phyloP scores from a whole-genome alignment of 2,329 filamentous ascomycete species.

The Xylariales sp. region DNA sequence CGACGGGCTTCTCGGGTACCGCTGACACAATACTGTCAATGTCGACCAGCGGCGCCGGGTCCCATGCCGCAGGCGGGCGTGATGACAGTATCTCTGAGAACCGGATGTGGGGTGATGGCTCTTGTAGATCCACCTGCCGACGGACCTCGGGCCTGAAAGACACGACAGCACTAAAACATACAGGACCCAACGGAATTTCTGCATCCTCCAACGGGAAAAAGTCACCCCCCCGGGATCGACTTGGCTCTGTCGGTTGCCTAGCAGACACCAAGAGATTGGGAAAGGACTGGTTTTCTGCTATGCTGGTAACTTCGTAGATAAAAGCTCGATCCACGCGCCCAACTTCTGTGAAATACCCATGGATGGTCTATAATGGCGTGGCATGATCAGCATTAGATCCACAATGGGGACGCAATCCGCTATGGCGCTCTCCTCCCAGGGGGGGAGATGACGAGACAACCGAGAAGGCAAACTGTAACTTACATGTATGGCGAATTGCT shows the following conservation, averaged over 20 bases:
- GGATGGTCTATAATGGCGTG: slow-evolving; percentile 39
- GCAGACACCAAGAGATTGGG: slow-evolving; percentile 44
- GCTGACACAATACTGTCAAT: slow-evolving; percentile 32
- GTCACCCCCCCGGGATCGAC: slow-evolving; percentile 25
- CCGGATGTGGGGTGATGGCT: slow-evolving; percentile 34
- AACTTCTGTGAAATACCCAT: slow-evolving; percentile 49
- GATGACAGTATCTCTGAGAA: slow-evolving; percentile 35
- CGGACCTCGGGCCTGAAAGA: slow-evolving; percentile 44
- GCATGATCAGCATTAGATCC: slow-evolving; percentile 6
- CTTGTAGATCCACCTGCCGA: slow-evolving; percentile 33
- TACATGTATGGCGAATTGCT: slow-evolving; percentile 35
- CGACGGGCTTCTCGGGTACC: slow-evolving; percentile 32
- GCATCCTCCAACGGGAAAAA: slow-evolving; percentile 36
- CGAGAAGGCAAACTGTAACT: slow-evolving; percentile 10
- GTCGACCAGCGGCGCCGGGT: slow-evolving; percentile 39
- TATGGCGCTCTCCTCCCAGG: background rate
- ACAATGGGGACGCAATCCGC: background rate
- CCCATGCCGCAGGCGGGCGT: slow-evolving; percentile 36
- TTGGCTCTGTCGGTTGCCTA: slow-evolving; percentile 39
- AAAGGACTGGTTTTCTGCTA: slow-evolving; percentile 43
- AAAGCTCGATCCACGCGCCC: slow-evolving; percentile 47
- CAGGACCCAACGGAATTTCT: slow-evolving; percentile 29
- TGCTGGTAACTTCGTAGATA: slow-evolving; percentile 42
- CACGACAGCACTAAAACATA: slow-evolving; percentile 46
- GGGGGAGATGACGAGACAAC: slow-evolving; percentile 4